Conservation (phyloP, 2,329 filamentous ascomycete genomes). For the Macrophomina pseudophaseolina region DNA sequence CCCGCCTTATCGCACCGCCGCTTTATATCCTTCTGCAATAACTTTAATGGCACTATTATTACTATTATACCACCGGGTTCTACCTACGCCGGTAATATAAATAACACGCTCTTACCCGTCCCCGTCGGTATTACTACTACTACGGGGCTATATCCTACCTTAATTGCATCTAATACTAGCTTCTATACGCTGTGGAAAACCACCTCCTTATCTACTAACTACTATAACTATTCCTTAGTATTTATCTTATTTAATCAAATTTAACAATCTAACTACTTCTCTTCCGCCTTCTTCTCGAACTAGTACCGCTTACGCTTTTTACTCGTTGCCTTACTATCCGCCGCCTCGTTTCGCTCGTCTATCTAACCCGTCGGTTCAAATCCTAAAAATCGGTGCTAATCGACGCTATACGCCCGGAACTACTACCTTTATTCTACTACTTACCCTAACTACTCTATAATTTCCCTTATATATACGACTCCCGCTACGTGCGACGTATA, state of each 20-base stretch:
- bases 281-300: too few relatives aligned
- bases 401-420: conserved; percentile 22
- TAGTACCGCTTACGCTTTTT: too few relatives aligned
- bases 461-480: conserved; percentile 28
- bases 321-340: too few relatives aligned
- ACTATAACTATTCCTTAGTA: too few relatives aligned
- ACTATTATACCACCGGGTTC: conserved; percentile 24
- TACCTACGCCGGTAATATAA: conserved; percentile 29
- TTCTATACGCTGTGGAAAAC: conserved; percentile 27
- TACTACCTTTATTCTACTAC: conserved; percentile 26
- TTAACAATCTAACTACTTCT: too few relatives aligned
- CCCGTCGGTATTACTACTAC: conserved; percentile 29
- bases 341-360: too few relatives aligned
- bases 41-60: conserved; percentile 30
- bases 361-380: too few relatives aligned
- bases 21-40: conserved; percentile 28
- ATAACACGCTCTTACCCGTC: conserved; percentile 30
- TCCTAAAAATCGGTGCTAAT: too few relatives aligned
- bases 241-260: too few relatives aligned
- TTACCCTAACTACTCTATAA: conserved; percentile 29
- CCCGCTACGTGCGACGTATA: conserved; percentile 28
- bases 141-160: conserved; percentile 19
- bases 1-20: conserved; percentile 19
- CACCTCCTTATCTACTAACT: too few relatives aligned
- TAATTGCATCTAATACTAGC: conserved; percentile 27